Conservation (phyloP, 2,329 filamentous ascomycete genomes). For the Amylocarpus encephaloides region DNA sequence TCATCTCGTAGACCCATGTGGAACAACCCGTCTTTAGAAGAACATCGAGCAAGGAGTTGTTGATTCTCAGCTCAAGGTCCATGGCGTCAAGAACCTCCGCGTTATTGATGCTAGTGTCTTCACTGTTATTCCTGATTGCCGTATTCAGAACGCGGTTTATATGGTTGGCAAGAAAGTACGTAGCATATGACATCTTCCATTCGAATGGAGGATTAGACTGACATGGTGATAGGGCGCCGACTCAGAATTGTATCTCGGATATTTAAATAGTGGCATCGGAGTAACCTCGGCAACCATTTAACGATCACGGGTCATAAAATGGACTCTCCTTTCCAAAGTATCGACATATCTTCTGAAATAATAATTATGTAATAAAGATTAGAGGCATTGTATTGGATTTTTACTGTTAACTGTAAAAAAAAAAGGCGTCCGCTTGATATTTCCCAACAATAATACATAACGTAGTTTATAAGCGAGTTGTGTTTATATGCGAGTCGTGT, state of each 20-base stretch:
- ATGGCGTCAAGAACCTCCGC: slow-evolving; percentile 46
- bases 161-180: slow-evolving; percentile 48
- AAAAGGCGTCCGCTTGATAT: too few species aligned
- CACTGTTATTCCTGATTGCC: slow-evolving; percentile 48
- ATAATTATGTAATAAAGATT: too few species aligned
- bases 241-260: slow-evolving; percentile 27
- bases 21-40: slow-evolving; percentile 47
- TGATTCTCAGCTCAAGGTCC: slow-evolving; percentile 44
- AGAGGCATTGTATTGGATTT: too few species aligned
- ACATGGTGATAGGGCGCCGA: slow-evolving; percentile 32
- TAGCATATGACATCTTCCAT: not conserved
- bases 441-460: too few species aligned
- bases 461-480: too few species aligned
- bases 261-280: too few species aligned
- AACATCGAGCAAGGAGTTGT: slow-evolving; percentile 47
- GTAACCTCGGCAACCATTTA: too few species aligned
- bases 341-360: too few species aligned
- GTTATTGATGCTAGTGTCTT: slow-evolving; percentile 51
- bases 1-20: slow-evolving; percentile 42
- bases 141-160: slow-evolving; percentile 56
- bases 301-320: too few species aligned
- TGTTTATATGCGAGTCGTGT: too few species aligned
- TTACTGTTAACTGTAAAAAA: too few species aligned
- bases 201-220: not conserved
- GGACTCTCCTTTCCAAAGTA: too few species aligned